Percentiles rank a stretch among this genome's conserved stretches.
These are phyloP conservation scores for Carex parvula DNA, from an alignment of 176 grass and related monocot species.

Conservation along the genomic window DNA sequence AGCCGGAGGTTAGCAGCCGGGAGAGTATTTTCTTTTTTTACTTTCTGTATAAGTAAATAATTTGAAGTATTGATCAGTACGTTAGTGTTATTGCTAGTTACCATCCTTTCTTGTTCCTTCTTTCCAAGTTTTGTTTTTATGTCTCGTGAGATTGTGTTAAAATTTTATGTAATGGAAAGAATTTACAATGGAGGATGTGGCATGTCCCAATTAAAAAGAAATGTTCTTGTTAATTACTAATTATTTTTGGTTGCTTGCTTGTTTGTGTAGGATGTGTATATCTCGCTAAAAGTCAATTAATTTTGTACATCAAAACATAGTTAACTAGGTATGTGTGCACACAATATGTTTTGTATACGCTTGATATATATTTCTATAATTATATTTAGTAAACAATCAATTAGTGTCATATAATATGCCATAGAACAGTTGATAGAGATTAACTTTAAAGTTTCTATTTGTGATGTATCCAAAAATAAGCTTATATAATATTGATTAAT, in stretches of 20 bases:
- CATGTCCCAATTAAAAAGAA: not conserved
- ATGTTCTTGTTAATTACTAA: not conserved
- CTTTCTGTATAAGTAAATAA: constrained; percentile 30
- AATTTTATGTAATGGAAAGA: constrained; percentile 41
- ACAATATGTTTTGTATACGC: not conserved
- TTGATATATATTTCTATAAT: not conserved
- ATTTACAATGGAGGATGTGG: constrained; percentile 78
- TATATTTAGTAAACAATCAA: not conserved
- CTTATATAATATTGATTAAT: not conserved
- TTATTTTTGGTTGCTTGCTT: not conserved
- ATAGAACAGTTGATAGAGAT: not conserved
- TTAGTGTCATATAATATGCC: not conserved
- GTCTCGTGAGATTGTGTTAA: not conserved
- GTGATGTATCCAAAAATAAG: not conserved
- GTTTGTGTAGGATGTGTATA: not conserved
- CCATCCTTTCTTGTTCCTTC: constrained; percentile 80
- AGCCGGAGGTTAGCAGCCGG: not conserved
- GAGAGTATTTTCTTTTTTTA: constrained; percentile 33
- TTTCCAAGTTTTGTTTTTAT: constrained; percentile 40
- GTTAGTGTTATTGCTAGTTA: constrained; percentile 5
- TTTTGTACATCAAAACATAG: not conserved
- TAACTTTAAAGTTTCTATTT: not conserved
- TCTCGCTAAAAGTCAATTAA: not conserved
- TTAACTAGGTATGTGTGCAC: not conserved
- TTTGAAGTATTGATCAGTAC: not conserved